Percentiles rank a stretch among this genome's conserved stretches.
Conservation (phyloP, 345 rosid genomes). For the Ceriops zippeliana region DNA sequence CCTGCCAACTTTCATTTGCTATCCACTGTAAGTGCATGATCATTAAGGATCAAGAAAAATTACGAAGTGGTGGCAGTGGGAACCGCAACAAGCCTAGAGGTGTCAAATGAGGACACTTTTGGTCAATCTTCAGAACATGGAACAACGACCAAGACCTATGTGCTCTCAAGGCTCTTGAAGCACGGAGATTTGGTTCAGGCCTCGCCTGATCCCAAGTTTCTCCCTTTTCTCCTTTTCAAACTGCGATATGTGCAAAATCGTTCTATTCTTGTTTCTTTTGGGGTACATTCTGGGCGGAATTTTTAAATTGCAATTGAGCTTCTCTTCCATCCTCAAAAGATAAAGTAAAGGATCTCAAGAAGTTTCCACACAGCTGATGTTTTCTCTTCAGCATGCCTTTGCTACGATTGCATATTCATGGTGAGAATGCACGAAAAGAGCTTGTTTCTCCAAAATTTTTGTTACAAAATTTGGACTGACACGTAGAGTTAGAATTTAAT, state of each 20-base stretch:
- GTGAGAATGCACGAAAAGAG: neutral
- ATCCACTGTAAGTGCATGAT: conserved; percentile 55
- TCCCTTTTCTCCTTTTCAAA: conserved; percentile 54
- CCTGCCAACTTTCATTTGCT: conserved; percentile 67
- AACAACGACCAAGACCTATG: no score
- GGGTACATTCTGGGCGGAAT: neutral
- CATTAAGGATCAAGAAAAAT: conserved; percentile 17
- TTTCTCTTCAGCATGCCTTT: neutral
- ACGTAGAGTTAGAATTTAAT: no score
- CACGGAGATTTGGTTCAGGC: conserved; percentile 74
- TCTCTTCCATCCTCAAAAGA: neutral
- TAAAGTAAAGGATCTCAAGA: neutral
- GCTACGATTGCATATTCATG: neutral
- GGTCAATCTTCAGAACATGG: no score
- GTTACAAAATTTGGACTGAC: no score
- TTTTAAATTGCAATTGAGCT: no score
- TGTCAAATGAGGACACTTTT: no score
- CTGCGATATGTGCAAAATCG: neutral
- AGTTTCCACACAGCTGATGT: neutral
- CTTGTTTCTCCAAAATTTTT: no score
- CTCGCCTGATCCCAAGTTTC: conserved; percentile 53
- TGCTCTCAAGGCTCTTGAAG: conserved; percentile 46
- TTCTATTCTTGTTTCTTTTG: neutral
- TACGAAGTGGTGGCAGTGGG: neutral
- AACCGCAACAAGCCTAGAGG: no score